phyloP scores from a whole-genome alignment of 2,329 filamentous ascomycete genomes.

The Ampelomyces quisqualis region DNA sequence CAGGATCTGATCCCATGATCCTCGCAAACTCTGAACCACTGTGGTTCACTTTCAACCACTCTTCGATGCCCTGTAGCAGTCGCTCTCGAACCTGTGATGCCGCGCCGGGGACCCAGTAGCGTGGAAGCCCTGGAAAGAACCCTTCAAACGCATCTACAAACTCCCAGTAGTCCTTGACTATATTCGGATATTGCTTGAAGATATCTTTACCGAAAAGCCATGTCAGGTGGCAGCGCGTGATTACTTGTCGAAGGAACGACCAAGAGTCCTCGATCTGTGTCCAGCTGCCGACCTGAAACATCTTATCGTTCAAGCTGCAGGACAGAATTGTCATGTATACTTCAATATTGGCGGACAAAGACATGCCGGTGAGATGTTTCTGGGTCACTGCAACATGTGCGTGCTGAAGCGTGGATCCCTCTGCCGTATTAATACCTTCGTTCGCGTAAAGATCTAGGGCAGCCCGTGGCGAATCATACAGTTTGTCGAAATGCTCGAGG shows the following conservation, averaged over 20 bases:
- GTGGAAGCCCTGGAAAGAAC: slow-evolving; percentile 21
- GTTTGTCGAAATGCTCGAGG: slow-evolving; percentile 14
- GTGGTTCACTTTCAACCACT: slow-evolving; percentile 23
- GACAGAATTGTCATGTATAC: slow-evolving; percentile 24
- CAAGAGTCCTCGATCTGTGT: slow-evolving; percentile 35
- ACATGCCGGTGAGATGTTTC: slow-evolving; percentile 19
- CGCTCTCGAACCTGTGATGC: slow-evolving; percentile 21
- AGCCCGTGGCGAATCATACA: slow-evolving; percentile 14
- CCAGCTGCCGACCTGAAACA: slow-evolving; percentile 33
- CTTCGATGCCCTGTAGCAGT: slow-evolving; percentile 21
- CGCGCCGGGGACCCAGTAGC: slow-evolving; percentile 12
- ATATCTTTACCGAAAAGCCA: slow-evolving; percentile 28
- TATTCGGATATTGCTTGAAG: slow-evolving; percentile 26
- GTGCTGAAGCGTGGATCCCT: slow-evolving; percentile 3
- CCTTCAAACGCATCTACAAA: slow-evolving; percentile 25
- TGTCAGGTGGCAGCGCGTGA: slow-evolving; percentile 27
- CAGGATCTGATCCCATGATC: slow-evolving; percentile 10
- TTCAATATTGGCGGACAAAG: slow-evolving; percentile 13
- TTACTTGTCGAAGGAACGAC: slow-evolving; percentile 32
- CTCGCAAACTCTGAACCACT: slow-evolving; percentile 19
- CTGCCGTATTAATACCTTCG: background rate
- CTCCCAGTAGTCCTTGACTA: slow-evolving; percentile 30
- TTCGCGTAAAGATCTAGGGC: slow-evolving; percentile 7
- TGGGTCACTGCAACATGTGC: slow-evolving; percentile 9
- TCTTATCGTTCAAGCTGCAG: slow-evolving; percentile 30